Base-by-base conservation (phyloP, 2,329 filamentous ascomycete genomes). In the Colletotrichum sp. region DNA sequence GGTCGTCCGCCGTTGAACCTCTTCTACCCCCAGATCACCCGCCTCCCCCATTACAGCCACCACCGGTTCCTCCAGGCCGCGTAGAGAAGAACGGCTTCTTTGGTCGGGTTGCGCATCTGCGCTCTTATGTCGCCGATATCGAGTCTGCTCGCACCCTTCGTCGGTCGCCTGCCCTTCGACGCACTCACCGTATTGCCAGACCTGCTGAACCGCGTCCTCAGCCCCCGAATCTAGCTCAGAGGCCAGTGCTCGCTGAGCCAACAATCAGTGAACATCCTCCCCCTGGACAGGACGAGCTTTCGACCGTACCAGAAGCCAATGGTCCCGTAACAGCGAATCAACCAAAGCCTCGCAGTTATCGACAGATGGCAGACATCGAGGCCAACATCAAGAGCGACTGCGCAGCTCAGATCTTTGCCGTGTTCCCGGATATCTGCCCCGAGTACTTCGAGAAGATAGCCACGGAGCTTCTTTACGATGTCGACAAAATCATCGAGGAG, bases 341-440 rank as follows among this genome's bases (percentile, higher is more conserved):
- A 26, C 15, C 9, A 30, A 12, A 28, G 21, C 21, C 21, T 18
- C n/a, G 21, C 18, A 8, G 34, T 21, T n/a, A 30, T 28, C n/a
- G 6, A 55, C 28, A 13, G 24, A 82, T 64, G 66, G 65, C 18
- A 26, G 69, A 69, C 6, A 24, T 28, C n/a, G 55, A 16, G 30
- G 65, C 77, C 18, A 32, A 73, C 4, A 49, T 68, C 60, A 73
- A 78, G 52, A 28, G 72, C 26, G 72, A 75, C 7, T 87, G 83
- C 78, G 81, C 79, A 34, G 76, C 80, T 18, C 71, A 77, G 5
- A 79, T 87, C 16, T 77, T 84, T 10, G 62, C 72, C 6, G 64
- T 89, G 10, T 89, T 90, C 73, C 87, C 88, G 0, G 85, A 90
- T 55, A 87, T 90, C 3, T 89, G 86, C 73, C 82, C 80, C 1